Evolutionary conservation across 2,329 filamentous ascomycete genomes (phyloP).

Genomic region (Xylaria sp.): DNA sequence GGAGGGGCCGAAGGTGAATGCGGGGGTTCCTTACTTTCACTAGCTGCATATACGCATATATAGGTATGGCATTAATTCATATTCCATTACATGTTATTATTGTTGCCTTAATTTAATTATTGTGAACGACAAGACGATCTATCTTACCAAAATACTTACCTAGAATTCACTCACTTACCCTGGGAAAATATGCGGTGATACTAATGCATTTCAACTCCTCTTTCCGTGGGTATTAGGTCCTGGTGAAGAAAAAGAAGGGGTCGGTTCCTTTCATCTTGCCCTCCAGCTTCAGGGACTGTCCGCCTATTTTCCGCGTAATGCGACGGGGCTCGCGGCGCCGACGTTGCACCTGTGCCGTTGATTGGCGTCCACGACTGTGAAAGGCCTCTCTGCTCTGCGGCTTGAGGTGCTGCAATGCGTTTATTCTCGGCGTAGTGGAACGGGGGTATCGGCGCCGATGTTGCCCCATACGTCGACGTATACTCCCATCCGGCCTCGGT

Average conservation of each 20-base stretch:
- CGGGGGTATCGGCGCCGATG: neutral
- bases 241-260: too few species aligned
- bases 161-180: too few species aligned
- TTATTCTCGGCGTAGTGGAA: neutral
- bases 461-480: neutral
- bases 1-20: neutral
- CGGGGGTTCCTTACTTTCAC: neutral
- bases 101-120: too few species aligned
- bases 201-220: too few species aligned
- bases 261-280: too few species aligned
- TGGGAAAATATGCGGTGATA: too few species aligned
- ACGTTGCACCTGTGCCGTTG: neutral
- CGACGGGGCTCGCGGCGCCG: too few species aligned
- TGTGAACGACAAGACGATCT: too few species aligned
- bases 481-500: neutral
- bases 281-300: too few species aligned
- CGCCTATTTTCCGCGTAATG: too few species aligned
- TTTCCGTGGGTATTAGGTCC: too few species aligned
- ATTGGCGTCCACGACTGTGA: neutral
- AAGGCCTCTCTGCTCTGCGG: neutral
- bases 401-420: neutral
- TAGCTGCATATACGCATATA: neutral
- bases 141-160: too few species aligned
- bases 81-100: neutral
- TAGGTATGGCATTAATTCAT: neutral